Base-by-base conservation (phyloP, 495 filamentous ascomycete species). In the Penicillium daleae region DNA sequence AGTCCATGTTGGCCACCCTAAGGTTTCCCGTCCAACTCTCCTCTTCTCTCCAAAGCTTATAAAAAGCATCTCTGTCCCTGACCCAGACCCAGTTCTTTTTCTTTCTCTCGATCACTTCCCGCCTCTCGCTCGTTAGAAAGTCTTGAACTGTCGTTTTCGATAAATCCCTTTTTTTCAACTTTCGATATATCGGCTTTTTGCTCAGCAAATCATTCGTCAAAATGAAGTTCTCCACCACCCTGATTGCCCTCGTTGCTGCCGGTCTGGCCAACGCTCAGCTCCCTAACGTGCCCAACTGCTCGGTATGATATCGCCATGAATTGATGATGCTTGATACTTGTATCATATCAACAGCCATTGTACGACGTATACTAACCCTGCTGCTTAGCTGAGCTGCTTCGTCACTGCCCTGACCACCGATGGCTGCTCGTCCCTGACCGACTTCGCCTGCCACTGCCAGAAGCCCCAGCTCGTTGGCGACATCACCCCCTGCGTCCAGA, bases 371-470 rank as follows among this genome's bases (percentile, higher is more conserved):
- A 56, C 57, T 65, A 58, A 66, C 26, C 58, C 21, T 10, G 44
- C 33, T 50, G 52, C 49, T n/a, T 51, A 83, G 80, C 58, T 82
- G 21, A 64, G 64, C 64, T 84, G 82, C 70, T 80, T 83, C 62
- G 29, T 82, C 59, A 54, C 42, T 22, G 73, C 75, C 42, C 68
- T 84, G 50, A 59, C 61, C 39, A 63, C 42, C 39, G 80, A 83
- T 64, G 80, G 80, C 57, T 84, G 82, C 72, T 64, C 71, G 17
- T 19, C 35, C 24, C 61, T 83, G 44, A 76, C 71, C 46, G 80
- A 84, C 70, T 84, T 84, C 62, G 74, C 74, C 57, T 84, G 82
- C 69, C 82, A 84, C 70, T 84, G 82, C 69, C 69, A 77, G 66
- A 81, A 82, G 66, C 64, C 76, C 48, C 53, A 66, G 9, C 73